These are phyloP conservation scores for Rhizopus delemar DNA, from an alignment of 371 early-diverging fungal genomes.

Conservation along the genomic window DNA sequence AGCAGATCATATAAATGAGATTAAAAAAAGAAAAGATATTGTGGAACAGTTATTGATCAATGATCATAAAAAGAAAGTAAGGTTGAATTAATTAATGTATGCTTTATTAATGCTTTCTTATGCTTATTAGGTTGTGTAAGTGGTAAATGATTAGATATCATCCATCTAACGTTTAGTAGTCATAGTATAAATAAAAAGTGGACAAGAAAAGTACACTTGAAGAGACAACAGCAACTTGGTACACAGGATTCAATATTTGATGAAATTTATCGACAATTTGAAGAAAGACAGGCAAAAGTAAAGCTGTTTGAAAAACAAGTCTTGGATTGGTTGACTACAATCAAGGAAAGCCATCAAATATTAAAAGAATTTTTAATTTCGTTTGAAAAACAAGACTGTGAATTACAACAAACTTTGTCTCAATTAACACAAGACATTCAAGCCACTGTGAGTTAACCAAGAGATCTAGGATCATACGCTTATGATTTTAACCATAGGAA, in stretches of 20 bases:
- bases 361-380: slow-evolving; percentile 6
- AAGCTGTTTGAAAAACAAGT: slow-evolving; percentile 56
- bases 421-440: neutral
- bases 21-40: slow-evolving; percentile 81
- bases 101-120: slow-evolving; percentile 16
- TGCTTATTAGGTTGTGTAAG: slow-evolving; percentile 30
- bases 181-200: slow-evolving; percentile 73
- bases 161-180: slow-evolving; percentile 23
- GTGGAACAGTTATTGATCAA: slow-evolving; percentile 77
- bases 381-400: slow-evolving; percentile 22
- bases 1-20: slow-evolving; percentile 82
- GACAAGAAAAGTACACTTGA: slow-evolving; percentile 51
- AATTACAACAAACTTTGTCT: neutral
- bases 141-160: neutral
- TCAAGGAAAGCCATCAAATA: slow-evolving; percentile 38
- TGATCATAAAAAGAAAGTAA: slow-evolving; percentile 58
- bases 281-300: slow-evolving; percentile 55
- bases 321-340: slow-evolving; percentile 58
- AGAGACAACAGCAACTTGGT: slow-evolving; percentile 41
- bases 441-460: slow-evolving; percentile 54
- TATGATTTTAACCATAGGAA: slow-evolving; percentile 20
- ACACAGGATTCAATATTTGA: slow-evolving; percentile 66
- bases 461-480: slow-evolving; percentile 13
- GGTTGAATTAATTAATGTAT: neutral
- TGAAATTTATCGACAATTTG: slow-evolving; percentile 60